Evolutionary conservation across 192 early-diverging fungal genomes (phyloP), one percentile per base, ranked within the genome.

Genomic region (Chytriomyces sp.): DNA sequence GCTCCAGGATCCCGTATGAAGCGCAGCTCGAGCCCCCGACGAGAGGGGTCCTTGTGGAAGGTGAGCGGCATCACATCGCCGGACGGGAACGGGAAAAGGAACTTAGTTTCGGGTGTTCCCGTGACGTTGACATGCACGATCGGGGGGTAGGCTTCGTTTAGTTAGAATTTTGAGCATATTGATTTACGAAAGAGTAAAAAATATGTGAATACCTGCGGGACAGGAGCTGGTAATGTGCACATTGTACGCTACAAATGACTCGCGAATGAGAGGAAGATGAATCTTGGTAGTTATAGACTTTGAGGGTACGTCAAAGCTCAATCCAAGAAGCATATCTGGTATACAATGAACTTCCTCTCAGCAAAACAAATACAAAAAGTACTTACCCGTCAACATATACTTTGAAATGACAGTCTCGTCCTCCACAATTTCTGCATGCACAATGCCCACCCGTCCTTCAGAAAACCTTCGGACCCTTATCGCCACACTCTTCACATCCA

Each of bases 41-140:
- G n/a, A n/a, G 39, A 7, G 6, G 63, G 6, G 19, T 65, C 41
- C 26, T 40, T 49, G 40, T 65, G 41, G 33, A 65, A 65, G 14
- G 19, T 41, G 7, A 65, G 8, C 19, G 40, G 63, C 7, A 49
- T 10, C 7, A 17, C 14, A 33, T 49, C 39, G 17, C 22, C 44
- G 14, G 14, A 1, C 22, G 39, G 39, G 39, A 38, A 65, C 12
- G 41, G 39, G 28, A 52, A 65, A 0, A 65, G 31, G 8, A 7
- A 49, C 34, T 49, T 44, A 5, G 37, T 26, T 65, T 65, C 63
- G 28, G 63, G 34, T 17, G 63, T 49, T 25, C 63, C 63, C 19
- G 63, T 65, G 17, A 65, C 63, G 28, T 49, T 65, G 19, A 65
- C 8, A 32, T 49, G 31, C n/a, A 65, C 39, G 63, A 62, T 30